A percentile compares a stretch with the other conserved stretches of the same genome.
These are phyloP conservation scores for Xylaria sp. DNA, from an alignment of 495 filamentous ascomycete species.

Conservation along the genomic window DNA sequence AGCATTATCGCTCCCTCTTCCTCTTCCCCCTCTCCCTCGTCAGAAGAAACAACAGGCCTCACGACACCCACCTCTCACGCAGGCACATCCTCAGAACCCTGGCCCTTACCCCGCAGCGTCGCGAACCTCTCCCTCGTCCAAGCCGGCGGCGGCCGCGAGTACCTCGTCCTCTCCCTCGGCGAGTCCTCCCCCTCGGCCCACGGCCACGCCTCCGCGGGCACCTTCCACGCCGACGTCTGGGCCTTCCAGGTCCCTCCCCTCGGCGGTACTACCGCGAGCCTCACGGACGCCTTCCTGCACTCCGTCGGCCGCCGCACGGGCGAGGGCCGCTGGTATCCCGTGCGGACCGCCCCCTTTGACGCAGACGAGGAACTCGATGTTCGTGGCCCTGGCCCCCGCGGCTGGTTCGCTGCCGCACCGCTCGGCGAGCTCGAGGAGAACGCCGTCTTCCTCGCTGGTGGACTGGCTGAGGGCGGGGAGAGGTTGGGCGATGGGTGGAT, in stretches of 20 bases:
- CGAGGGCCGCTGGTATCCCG: conserved; percentile 60
- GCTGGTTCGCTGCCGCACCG: conserved; percentile 55
- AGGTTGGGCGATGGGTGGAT: conserved; percentile 63
- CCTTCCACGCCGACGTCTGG: conserved; percentile 77
- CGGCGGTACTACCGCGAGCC: conserved; percentile 56
- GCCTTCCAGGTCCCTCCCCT: conserved; percentile 66
- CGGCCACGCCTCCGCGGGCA: conserved; percentile 71
- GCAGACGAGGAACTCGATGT: conserved; percentile 52
- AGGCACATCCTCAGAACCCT: conserved; percentile 36
- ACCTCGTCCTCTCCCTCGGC: conserved; percentile 71
- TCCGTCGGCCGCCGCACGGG: conserved; percentile 58
- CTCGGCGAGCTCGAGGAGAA: conserved; percentile 58
- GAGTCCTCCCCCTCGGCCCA: conserved; percentile 66
- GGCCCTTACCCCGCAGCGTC: conserved; percentile 54
- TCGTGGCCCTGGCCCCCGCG: conserved; percentile 51
- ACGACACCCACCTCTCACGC: conserved; percentile 1
- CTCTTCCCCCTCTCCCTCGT: conserved; percentile 24
- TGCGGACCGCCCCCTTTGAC: conserved; percentile 50
- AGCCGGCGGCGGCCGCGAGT: conserved; percentile 61
- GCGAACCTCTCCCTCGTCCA: conserved; percentile 54
- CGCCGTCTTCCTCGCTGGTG: conserved; percentile 60
- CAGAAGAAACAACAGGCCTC: conserved; percentile 38
- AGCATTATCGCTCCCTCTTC: conserved; percentile 34
- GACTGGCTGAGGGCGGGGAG: conserved; percentile 51
- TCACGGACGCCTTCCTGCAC: conserved; percentile 62